A percentile compares a stretch with the other conserved stretches of the same genome.
These are phyloP conservation scores for Yamadazyma epiphylla DNA, from an alignment of 1,139 yeast genomes.

Conservation along the genomic window DNA sequence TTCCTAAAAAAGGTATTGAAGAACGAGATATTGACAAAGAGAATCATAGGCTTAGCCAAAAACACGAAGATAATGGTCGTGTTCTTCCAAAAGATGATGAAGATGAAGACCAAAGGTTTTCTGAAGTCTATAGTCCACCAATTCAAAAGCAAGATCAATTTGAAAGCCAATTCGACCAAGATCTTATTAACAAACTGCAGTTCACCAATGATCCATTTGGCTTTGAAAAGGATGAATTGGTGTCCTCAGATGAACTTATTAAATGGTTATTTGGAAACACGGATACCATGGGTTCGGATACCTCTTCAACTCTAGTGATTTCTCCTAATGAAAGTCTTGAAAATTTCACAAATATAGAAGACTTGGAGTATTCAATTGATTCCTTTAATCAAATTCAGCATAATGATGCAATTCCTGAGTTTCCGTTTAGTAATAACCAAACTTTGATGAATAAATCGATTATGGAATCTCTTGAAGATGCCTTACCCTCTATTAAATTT, in stretches of 20 bases:
- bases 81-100: not conserved
- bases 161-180: not conserved
- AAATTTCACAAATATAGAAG: constrained; percentile 10
- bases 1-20: not conserved
- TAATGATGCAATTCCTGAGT: constrained; percentile 3
- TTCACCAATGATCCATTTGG: constrained; percentile 3
- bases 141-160: no score
- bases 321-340: constrained; percentile 12
- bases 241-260: constrained; percentile 12
- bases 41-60: not conserved
- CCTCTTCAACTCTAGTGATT: constrained; percentile 4
- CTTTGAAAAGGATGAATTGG: constrained; percentile 11
- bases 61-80: not conserved
- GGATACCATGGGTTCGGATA: constrained; percentile 10
- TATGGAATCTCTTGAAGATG: constrained; percentile 7
- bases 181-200: no score
- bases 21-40: not conserved
- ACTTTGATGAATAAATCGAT: constrained; percentile 4
- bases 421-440: constrained; percentile 12
- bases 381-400: not conserved
- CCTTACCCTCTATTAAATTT: constrained; percentile 9
- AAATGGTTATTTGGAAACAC: constrained; percentile 14
- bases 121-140: not conserved
- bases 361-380: constrained; percentile 9
- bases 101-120: not conserved